Percentiles rank a stretch among this genome's conserved stretches.
These are phyloP conservation scores for Trapa incisa DNA, from an alignment of 345 rosid genomes.

Conservation along the genomic window DNA sequence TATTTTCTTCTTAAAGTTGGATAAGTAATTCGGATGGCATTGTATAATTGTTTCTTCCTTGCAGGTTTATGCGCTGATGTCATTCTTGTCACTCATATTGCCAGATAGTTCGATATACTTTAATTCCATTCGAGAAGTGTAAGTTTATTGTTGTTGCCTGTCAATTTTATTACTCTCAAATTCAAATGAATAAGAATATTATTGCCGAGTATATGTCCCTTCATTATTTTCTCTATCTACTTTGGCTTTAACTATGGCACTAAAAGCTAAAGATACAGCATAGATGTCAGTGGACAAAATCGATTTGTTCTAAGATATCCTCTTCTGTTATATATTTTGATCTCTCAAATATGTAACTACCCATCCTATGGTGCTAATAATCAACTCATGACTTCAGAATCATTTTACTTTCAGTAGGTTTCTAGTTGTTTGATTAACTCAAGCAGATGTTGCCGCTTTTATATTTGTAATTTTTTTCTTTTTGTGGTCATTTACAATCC, in stretches of 20 bases:
- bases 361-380: not conserved
- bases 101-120: conserved; percentile 72
- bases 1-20: not conserved
- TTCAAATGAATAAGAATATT: not conserved
- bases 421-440: not conserved
- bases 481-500: not conserved
- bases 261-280: not conserved
- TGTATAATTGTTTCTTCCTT: not conserved
- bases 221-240: not conserved
- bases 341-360: not conserved
- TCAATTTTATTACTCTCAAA: not conserved
- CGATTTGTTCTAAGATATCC: not conserved
- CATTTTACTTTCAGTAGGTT: not conserved
- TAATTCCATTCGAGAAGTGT: conserved; percentile 95
- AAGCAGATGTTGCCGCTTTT: not conserved
- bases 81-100: conserved; percentile 70
- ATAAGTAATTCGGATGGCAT: not conserved
- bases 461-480: not conserved
- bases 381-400: not conserved
- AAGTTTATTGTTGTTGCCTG: conserved; percentile 20
- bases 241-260: not conserved
- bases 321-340: not conserved
- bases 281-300: not conserved
- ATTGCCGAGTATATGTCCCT: not conserved
- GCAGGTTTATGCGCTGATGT: conserved; percentile 87